Evolutionary conservation across 257 asterid species (phyloP).

Genomic region (Haberlea rhodopensis): DNA sequence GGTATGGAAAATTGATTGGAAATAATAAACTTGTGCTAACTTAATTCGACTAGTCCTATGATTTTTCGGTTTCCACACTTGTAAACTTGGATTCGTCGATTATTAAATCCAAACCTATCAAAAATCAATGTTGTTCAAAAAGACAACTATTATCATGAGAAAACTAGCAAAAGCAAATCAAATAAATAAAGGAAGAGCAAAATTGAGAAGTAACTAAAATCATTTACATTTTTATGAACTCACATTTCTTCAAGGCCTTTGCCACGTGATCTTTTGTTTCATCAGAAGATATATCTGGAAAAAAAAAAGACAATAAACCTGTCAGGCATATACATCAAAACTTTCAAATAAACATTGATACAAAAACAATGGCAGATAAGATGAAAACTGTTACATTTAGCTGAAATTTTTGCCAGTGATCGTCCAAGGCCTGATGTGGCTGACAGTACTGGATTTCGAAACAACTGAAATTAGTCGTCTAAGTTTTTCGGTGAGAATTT

Average conservation of each 20-base stretch:
- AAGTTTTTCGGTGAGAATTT: constrained; percentile 2
- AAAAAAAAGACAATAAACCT: constrained; percentile 14
- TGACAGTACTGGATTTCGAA: constrained; percentile 57
- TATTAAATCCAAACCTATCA: constrained; percentile 5
- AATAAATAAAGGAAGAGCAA: constrained; percentile 1
- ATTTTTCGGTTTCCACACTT: neutral
- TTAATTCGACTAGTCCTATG: neutral
- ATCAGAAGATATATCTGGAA: constrained; percentile 60
- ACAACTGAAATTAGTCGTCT: constrained; percentile 4
- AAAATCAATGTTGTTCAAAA: neutral
- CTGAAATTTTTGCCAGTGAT: constrained; percentile 62
- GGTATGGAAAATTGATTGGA: neutral
- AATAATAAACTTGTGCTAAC: neutral
- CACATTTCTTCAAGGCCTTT: constrained; percentile 54
- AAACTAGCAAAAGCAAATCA: neutral
- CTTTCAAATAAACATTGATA: neutral
- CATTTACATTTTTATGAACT: constrained; percentile 26
- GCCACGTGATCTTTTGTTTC: constrained; percentile 45
- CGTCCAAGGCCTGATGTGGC: constrained; percentile 75
- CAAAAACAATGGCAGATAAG: neutral
- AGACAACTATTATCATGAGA: neutral
- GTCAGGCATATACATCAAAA: constrained; percentile 18
- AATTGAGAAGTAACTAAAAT: constrained; percentile 1
- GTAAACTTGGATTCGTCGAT: neutral
- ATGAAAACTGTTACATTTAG: constrained; percentile 45